Evolutionary conservation across 176 grass and related monocot species (phyloP), one percentile per base, ranked within the genome.

Genomic region (Triticum urartu): DNA sequence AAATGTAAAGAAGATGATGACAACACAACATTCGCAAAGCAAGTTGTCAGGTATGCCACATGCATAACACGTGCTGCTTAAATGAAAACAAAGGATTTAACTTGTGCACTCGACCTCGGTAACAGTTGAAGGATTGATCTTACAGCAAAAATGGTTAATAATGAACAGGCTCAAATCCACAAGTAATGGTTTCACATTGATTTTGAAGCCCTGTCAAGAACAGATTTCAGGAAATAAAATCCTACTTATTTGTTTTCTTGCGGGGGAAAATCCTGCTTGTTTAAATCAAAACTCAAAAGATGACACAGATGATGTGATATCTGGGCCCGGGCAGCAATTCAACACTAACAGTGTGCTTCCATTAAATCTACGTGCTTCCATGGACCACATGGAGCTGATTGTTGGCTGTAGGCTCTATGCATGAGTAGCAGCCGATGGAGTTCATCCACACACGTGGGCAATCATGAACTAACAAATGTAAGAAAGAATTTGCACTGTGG

Each of bases 1-100:
- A 69, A 88, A 83, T 21, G 58, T 47, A 22, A 90, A 70, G 64
- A 79, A 61, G 33, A 70, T 38, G 82, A 78, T 81, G 70, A 42
- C 58, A 72, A 71, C 10, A 74, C 20, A 77, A 78, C 36, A 38
- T 38, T 17, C 59, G 30, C 7, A 18, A 67, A 64, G 36, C 68
- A 80, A 22, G 65, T 74, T 8, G n/a, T 80, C 22, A 64, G 38
- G 70, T 22, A 62, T 85, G 77, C 28, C 34, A 87, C 50, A 67
- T 28, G 58, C 58, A 86, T 81, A 65, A 45, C 34, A 75, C 42
- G 60, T 48, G 43, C n/a, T 45, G 58, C n/a, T 63, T 72, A 83
- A 20, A 43, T 72, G 67, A 74, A 74, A 74, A 32, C 9, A 63
- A 65, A 65, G 78, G 61, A 66, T 79, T 47, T 65, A 65, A 7